A percentile compares a stretch with the other conserved stretches of the same genome.
phyloP scores from a whole-genome alignment of 2,329 filamentous ascomycete genomes.

The Apiospora koreana region DNA sequence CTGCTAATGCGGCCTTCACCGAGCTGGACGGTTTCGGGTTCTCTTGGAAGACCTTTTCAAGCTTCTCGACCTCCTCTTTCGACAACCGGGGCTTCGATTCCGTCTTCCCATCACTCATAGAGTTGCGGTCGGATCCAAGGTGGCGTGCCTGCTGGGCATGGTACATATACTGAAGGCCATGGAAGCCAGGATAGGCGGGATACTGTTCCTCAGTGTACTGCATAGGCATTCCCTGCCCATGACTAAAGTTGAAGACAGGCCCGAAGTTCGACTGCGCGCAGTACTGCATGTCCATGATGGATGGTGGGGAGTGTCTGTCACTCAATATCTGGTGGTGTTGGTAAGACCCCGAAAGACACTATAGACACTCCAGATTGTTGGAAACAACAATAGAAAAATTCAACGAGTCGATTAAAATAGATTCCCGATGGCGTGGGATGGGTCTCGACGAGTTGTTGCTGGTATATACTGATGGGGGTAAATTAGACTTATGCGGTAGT shows the following conservation, averaged over 20 bases:
- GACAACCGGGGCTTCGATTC: constrained; percentile 62
- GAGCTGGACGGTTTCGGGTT: constrained; percentile 66
- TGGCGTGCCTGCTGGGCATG: constrained; percentile 28
- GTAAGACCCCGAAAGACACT: background rate
- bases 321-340: background rate
- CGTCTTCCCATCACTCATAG: constrained; percentile 30
- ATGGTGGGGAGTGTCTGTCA: background rate
- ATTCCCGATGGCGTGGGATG: background rate
- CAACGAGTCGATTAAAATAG: background rate
- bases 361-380: background rate
- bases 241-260: constrained; percentile 28
- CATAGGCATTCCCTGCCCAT: constrained; percentile 24
- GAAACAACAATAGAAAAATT: background rate
- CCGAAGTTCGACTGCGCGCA: constrained; percentile 26
- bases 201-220: constrained; percentile 30
- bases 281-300: constrained; percentile 33
- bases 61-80: constrained; percentile 72
- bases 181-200: constrained; percentile 23
- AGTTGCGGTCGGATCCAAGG: constrained; percentile 26
- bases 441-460: background rate
- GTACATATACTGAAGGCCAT: constrained; percentile 31
- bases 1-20: constrained; percentile 61
- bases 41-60: constrained; percentile 63
- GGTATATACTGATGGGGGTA: background rate
- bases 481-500: background rate